These are phyloP conservation scores for Clarireedia hainanense DNA, from an alignment of 2,329 filamentous ascomycete species.

Conservation along the genomic window DNA sequence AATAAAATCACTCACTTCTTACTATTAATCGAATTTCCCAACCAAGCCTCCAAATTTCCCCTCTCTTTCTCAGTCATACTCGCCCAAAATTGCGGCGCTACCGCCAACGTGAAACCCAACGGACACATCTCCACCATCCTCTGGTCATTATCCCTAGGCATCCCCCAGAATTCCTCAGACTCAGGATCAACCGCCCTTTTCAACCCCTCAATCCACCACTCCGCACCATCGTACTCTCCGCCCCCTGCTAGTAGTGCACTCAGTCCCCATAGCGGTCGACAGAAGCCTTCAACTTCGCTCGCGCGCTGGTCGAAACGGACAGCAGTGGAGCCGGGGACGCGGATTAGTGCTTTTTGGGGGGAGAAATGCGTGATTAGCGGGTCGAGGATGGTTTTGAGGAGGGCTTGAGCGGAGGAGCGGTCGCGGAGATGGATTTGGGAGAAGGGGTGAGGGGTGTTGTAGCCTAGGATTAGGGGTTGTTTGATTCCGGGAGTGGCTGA, in stretches of 20 bases:
- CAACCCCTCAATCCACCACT: conserved; percentile 63
- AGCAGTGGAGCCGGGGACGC: conserved; percentile 60
- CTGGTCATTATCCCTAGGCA: conserved; percentile 68
- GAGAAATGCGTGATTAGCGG: conserved; percentile 68
- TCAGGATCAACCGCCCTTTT: conserved; percentile 64
- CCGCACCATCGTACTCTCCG: conserved; percentile 53
- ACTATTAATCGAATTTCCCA: conserved; percentile 68
- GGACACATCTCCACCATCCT: conserved; percentile 83
- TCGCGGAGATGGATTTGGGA: conserved; percentile 42
- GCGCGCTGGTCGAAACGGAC: conserved; percentile 72
- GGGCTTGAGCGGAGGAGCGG: conserved; percentile 50
- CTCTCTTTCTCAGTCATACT: conserved; percentile 54
- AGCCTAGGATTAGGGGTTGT: conserved; percentile 35
- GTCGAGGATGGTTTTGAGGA: conserved; percentile 57
- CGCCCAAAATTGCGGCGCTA: conserved; percentile 44
- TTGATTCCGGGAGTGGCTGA: too few species aligned
- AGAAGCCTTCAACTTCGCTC: conserved; percentile 57
- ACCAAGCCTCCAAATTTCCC: conserved; percentile 60
- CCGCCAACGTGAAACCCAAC: conserved; percentile 65
- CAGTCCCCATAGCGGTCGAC: conserved; percentile 64
- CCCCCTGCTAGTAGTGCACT: conserved; percentile 63
- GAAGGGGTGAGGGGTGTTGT: conserved; percentile 48
- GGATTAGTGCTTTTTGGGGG: conserved; percentile 54
- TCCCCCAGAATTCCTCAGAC: conserved; percentile 67
- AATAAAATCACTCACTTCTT: conserved; percentile 47